phyloP scores from a whole-genome alignment of 2,329 filamentous ascomycete species.

The Aspergillus glaucus region DNA sequence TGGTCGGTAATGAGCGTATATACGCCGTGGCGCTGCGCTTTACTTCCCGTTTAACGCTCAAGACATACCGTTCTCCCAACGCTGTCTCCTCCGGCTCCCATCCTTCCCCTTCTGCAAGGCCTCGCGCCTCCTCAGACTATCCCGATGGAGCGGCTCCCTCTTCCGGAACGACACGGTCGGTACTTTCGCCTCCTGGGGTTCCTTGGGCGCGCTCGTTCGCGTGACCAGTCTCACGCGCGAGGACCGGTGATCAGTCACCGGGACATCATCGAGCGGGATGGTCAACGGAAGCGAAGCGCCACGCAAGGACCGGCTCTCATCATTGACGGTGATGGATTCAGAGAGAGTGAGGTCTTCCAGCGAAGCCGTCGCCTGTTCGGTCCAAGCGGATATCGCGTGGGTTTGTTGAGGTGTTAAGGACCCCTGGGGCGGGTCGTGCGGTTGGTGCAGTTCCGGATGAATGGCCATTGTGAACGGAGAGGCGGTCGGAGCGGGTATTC shows the following conservation, averaged over 20 bases:
- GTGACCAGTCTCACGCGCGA: slow-evolving; percentile 21
- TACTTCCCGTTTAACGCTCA: neutral
- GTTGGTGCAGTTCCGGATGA: slow-evolving; percentile 28
- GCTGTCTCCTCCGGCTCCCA: slow-evolving; percentile 73
- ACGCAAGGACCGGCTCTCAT: slow-evolving; percentile 12
- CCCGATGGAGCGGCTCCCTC: slow-evolving; percentile 51
- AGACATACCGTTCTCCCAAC: slow-evolving; percentile 85
- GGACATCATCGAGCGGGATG: slow-evolving; percentile 65
- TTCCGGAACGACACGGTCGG: slow-evolving; percentile 43
- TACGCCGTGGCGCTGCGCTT: neutral
- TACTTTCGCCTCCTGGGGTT: slow-evolving; percentile 4
- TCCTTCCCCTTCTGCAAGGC: slow-evolving; percentile 82
- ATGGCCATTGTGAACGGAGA: slow-evolving; percentile 32
- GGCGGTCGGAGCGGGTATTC: neutral
- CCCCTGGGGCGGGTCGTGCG: slow-evolving; percentile 17
- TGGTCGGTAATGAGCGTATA: neutral
- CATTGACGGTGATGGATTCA: slow-evolving; percentile 14
- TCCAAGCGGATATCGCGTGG: slow-evolving; percentile 63
- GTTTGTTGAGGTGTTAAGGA: slow-evolving; percentile 33
- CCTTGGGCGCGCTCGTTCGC: neutral
- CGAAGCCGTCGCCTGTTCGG: slow-evolving; percentile 40
- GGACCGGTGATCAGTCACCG: slow-evolving; percentile 20
- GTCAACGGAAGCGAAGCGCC: slow-evolving; percentile 60
- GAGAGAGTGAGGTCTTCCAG: slow-evolving; percentile 30
- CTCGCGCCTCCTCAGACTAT: slow-evolving; percentile 63